These are phyloP conservation scores for Cucurbitaria berberidis DNA, from an alignment of 2,329 filamentous ascomycete species.

Conservation along the genomic window DNA sequence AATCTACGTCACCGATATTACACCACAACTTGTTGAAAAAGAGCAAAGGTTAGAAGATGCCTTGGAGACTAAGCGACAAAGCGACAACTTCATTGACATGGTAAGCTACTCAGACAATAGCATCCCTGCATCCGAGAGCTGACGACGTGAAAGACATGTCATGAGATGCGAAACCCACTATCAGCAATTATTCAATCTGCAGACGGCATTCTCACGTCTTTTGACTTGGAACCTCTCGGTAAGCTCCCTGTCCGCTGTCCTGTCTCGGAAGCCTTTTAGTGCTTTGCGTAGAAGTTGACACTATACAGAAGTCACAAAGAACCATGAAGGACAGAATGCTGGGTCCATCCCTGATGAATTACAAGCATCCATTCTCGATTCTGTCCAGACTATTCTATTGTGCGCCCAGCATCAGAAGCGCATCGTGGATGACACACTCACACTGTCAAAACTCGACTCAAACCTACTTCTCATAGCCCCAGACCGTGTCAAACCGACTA, in stretches of 20 bases:
- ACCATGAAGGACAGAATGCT: not conserved
- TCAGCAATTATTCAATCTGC: not conserved
- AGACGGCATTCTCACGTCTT: not conserved
- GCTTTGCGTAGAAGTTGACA: not conserved
- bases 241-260: not conserved
- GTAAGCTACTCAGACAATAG: not conserved
- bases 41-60: not conserved
- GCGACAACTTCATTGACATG: not conserved
- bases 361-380: slow-evolving; percentile 12
- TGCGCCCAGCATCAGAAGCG: slow-evolving; percentile 40
- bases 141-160: not conserved
- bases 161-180: not conserved
- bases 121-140: not conserved
- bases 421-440: slow-evolving; percentile 35
- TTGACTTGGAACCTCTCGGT: not conserved
- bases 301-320: not conserved
- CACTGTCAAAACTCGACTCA: slow-evolving; percentile 26
- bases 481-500: slow-evolving; percentile 16
- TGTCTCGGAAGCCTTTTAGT: not conserved
- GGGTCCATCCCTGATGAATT: not conserved
- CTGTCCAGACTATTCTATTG: slow-evolving; percentile 32
- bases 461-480: slow-evolving; percentile 31
- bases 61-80: not conserved
- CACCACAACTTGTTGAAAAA: not conserved
- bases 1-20: not conserved